Evolutionary conservation across 208 protist genomes (phyloP).

Genomic region (Borovskyia barvae): DNA sequence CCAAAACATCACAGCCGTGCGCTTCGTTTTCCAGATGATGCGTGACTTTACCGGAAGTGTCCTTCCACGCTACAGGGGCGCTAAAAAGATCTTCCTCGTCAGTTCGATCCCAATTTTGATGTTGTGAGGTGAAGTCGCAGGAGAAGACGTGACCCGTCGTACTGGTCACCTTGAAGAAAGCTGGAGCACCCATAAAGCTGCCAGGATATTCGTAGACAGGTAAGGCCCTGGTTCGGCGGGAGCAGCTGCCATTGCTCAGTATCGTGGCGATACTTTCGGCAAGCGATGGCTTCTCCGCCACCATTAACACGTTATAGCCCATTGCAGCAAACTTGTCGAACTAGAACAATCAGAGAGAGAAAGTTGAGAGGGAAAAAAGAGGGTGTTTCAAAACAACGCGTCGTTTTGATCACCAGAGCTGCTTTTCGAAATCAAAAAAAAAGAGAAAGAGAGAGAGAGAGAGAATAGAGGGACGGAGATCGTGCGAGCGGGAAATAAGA

Average conservation of each 20-base stretch:
- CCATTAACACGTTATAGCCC: slow-evolving; percentile 84
- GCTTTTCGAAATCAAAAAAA: no score
- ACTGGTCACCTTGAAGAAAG: slow-evolving; percentile 85
- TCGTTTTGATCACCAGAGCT: no score
- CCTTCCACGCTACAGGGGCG: slow-evolving; percentile 82
- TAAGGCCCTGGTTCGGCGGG: slow-evolving; percentile 64
- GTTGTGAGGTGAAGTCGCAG: slow-evolving; percentile 87
- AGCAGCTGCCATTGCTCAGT: slow-evolving; percentile 74
- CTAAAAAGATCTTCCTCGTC: slow-evolving; percentile 86
- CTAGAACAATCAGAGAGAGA: no score
- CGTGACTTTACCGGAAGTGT: slow-evolving; percentile 82
- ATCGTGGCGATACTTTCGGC: slow-evolving; percentile 88
- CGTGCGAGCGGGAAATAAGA: no score
- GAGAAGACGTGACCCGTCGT: slow-evolving; percentile 91
- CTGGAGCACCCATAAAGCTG: slow-evolving; percentile 61
- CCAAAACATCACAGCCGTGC: slow-evolving; percentile 82
- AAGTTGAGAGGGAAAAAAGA: no score
- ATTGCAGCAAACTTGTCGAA: slow-evolving; percentile 22
- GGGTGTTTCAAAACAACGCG: no score
- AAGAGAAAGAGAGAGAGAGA: no score
- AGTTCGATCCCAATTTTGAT: slow-evolving; percentile 88
- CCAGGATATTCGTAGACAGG: slow-evolving; percentile 87
- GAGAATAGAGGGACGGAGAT: no score
- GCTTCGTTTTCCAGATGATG: slow-evolving; percentile 78
- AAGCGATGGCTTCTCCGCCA: slow-evolving; percentile 94